phyloP scores from a whole-genome alignment of 2,329 filamentous ascomycete species.

The Volutella citrinella region DNA sequence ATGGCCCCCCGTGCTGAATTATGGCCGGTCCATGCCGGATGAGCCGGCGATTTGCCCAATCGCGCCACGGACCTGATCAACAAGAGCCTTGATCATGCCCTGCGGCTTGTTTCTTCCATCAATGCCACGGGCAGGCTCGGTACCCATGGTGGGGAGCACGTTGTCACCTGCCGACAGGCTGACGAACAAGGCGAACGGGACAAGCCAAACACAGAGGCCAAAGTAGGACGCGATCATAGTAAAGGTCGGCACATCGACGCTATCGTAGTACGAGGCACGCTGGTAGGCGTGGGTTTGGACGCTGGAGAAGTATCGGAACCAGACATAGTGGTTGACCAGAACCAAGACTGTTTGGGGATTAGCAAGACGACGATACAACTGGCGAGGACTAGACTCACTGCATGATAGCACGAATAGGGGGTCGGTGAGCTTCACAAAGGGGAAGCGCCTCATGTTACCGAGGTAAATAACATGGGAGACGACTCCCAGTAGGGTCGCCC shows the following conservation, averaged over 20 bases:
- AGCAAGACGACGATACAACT: not conserved
- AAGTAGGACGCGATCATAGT: constrained; percentile 96
- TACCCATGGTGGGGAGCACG: constrained; percentile 88
- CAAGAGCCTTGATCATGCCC: constrained; percentile 64
- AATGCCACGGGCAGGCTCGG: constrained; percentile 46
- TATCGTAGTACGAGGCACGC: constrained; percentile 61
- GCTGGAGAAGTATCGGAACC: constrained; percentile 88
- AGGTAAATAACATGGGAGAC: constrained; percentile 81
- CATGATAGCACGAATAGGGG: constrained; percentile 85
- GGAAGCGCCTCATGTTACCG: constrained; percentile 75
- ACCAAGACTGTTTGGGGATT: constrained; percentile 64
- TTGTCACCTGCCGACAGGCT: constrained; percentile 93
- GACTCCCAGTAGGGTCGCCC: constrained; percentile 71
- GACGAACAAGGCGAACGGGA: constrained; percentile 93
- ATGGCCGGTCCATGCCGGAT: constrained; percentile 22
- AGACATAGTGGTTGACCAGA: constrained; percentile 86
- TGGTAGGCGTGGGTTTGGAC: constrained; percentile 56
- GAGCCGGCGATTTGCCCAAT: constrained; percentile 45
- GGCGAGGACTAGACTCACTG: constrained; percentile 46
- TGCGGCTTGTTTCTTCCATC: constrained; percentile 53
- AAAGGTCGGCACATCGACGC: constrained; percentile 70
- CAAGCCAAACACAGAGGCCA: constrained; percentile 92
- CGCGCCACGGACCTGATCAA: constrained; percentile 53
- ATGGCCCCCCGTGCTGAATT: too few species aligned
- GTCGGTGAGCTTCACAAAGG: constrained; percentile 80